Evolutionary conservation across 2,329 filamentous ascomycete species (phyloP).

Genomic region (Phyllosticta citriasiana): DNA sequence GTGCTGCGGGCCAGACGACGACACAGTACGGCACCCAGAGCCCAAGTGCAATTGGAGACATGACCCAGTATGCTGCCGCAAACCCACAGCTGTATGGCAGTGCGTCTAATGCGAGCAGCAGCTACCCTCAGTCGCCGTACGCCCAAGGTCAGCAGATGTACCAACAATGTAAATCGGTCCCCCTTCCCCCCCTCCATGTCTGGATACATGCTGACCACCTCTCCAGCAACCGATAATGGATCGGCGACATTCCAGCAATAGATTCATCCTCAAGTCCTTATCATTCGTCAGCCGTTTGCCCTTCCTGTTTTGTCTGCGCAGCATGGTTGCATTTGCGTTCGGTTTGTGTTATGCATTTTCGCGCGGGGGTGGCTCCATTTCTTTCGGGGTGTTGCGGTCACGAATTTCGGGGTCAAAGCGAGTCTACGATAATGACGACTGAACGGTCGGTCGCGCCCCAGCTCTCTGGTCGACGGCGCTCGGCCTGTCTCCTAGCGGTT

Average conservation of each 20-base stretch:
- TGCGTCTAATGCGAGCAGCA: conserved; percentile 33
- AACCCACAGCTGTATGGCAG: conserved; percentile 28
- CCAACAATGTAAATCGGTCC: conserved; percentile 28
- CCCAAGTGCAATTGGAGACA: conserved; percentile 38
- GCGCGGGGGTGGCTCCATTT: conserved; percentile 28
- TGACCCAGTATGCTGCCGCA: conserved; percentile 37
- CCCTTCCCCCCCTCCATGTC: not conserved
- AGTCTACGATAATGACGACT: conserved; percentile 11
- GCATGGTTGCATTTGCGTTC: conserved; percentile 11
- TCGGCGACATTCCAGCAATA: conserved; percentile 18
- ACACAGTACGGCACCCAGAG: conserved; percentile 38
- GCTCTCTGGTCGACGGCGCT: conserved; percentile 2
- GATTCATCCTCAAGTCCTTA: conserved; percentile 1
- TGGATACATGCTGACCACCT: conserved; percentile 9
- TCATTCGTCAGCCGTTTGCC: conserved; percentile 7
- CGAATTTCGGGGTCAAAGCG: not conserved
- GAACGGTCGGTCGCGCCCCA: conserved; percentile 7
- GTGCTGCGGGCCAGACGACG: conserved; percentile 29
- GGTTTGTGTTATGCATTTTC: conserved; percentile 25
- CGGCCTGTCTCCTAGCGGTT: conserved; percentile 2
- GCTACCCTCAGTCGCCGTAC: conserved; percentile 43
- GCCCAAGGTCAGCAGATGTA: conserved; percentile 38
- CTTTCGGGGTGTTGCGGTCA: conserved; percentile 20
- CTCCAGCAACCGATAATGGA: conserved; percentile 16
- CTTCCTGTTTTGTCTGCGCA: conserved; percentile 7